phyloP scores from a whole-genome alignment of 129 eudicot species.

The Lactuca saligna region DNA sequence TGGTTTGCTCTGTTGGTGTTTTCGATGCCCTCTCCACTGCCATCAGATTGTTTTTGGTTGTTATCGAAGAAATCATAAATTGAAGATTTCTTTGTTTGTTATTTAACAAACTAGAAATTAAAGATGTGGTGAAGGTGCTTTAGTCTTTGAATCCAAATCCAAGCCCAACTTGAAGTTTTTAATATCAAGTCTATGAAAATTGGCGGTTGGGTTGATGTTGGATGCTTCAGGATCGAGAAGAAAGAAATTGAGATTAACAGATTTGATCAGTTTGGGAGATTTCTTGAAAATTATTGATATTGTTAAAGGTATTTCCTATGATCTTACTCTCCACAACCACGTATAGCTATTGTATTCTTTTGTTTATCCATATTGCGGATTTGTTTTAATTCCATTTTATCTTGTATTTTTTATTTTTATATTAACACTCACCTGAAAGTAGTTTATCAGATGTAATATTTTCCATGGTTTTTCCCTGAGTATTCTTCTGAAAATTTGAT shows the following conservation, averaged over 20 bases:
- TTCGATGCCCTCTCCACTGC: too few species aligned
- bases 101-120: constrained; percentile 58
- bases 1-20: too few species aligned
- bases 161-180: constrained; percentile 41
- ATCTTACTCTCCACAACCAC: background rate
- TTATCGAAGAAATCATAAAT: too few species aligned
- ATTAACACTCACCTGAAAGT: background rate
- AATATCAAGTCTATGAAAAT: background rate
- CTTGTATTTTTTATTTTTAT: background rate
- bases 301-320: constrained; percentile 52
- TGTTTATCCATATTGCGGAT: too few species aligned
- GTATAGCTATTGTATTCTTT: background rate
- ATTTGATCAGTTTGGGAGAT: constrained; percentile 78
- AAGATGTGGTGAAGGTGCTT: constrained; percentile 57
- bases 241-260: constrained; percentile 84
- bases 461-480: too few species aligned
- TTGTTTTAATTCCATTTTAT: too few species aligned
- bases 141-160: constrained; percentile 79
- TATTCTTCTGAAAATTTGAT: too few species aligned
- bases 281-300: constrained; percentile 70
- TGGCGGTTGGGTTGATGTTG: constrained; percentile 75
- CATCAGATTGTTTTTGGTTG: too few species aligned
- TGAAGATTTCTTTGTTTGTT: too few species aligned
- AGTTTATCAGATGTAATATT: background rate
- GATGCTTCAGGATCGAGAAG: constrained; percentile 89